phyloP scores from a whole-genome alignment of 768 basidiomycete species.

The Scleroderma citrinum region DNA sequence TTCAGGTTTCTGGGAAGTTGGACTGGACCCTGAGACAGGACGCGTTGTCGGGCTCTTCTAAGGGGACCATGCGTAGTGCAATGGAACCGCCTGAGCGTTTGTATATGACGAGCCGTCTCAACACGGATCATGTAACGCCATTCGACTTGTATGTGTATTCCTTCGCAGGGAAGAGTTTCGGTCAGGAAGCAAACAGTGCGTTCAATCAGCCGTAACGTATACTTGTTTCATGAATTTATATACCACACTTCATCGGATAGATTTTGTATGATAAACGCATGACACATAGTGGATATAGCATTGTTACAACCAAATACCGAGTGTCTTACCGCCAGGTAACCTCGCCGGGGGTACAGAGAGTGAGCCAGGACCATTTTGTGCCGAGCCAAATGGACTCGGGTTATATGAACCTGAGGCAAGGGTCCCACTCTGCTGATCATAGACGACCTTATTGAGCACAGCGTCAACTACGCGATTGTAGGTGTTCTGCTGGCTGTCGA shows the following conservation, averaged over 20 bases:
- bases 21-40: slow-evolving; percentile 72
- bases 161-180: too few species aligned
- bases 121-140: slow-evolving; percentile 23
- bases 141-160: too few species aligned
- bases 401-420: too few species aligned
- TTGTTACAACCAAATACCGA: background rate
- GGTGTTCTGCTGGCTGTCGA: slow-evolving; percentile 55
- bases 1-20: slow-evolving; percentile 86
- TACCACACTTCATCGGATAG: background rate
- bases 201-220: too few species aligned
- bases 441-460: slow-evolving; percentile 53
- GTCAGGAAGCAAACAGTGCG: too few species aligned
- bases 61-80: background rate
- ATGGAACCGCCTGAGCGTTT: slow-evolving; percentile 9
- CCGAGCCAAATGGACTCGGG: slow-evolving; percentile 7
- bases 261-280: background rate
- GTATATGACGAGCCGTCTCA: slow-evolving; percentile 28
- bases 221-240: too few species aligned
- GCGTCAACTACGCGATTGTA: slow-evolving; percentile 57
- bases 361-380: background rate
- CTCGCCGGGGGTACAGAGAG: slow-evolving; percentile 16
- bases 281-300: background rate
- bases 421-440: slow-evolving; percentile 51
- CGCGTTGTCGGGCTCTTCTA: slow-evolving; percentile 84
- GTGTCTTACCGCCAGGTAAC: slow-evolving; percentile 31